Base-by-base conservation (phyloP, 2,329 filamentous ascomycete genomes). In the Trichoderma atroviride region DNA sequence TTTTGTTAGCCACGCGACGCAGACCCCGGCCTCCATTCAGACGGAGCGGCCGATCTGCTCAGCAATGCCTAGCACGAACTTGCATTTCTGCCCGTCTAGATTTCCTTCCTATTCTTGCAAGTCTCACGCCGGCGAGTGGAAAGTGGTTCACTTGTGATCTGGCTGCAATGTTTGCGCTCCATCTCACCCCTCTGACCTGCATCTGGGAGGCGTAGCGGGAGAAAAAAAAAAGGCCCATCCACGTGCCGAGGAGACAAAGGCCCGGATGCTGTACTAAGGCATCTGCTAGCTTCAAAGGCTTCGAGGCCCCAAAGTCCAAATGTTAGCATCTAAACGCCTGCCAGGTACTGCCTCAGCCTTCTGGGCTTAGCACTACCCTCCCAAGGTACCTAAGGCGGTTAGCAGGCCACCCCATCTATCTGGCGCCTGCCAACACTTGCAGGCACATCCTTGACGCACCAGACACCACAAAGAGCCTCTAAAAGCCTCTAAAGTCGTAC, bases 391-490 rank as follows among this genome's bases (percentile, higher is more conserved):
- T 50, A 50, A 50, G n/a, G n/a, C 22, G 47, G 47, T 50, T 50
- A 50, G 47, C 47, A 50, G 14, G 16, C 14, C 47, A 50, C 47
- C 22, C 47, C 47, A 24, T 50, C 47, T 50, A 13, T 24, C n/a
- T 33, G 33, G 33, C 9, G 43, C 7, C 7, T 50, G 47, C 47
- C 22, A 50, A 11, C 22, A 22, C 19, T 60, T 60, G 35, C 57
- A 60, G 57, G 57, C 57, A 60, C 27, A 60, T 60, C 57, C 57
- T 60, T 60, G 57, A 60, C 57, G 40, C 40, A 43, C 33, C 33
- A 35, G 11, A 35, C 19, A 43, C 37, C 40, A 43, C n/a, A 50
- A 35, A 60, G 57, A 60, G 57, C 57, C 57, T 60, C 57, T 37
- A 59, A 59, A 43, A 24, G 43, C 43, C 43, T 50, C 47, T 24